Conservation (phyloP, 2,329 filamentous ascomycete genomes). For the Elsinoe ampelina region DNA sequence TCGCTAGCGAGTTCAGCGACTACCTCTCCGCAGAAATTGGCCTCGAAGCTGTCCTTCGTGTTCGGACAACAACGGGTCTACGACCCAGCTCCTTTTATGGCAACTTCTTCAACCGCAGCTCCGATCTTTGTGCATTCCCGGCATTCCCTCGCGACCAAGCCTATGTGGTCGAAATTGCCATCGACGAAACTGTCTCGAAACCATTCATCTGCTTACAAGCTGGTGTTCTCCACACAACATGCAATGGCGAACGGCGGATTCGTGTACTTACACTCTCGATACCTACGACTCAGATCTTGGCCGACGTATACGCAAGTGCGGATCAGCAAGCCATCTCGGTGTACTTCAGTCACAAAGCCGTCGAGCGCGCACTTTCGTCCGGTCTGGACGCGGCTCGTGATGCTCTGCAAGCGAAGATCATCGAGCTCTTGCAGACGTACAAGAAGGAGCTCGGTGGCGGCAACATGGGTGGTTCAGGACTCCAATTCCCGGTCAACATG, state of each 20-base stretch:
- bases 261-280: conserved; percentile 87
- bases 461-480: conserved; percentile 82
- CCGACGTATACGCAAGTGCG: conserved; percentile 87
- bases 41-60: conserved; percentile 87
- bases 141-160: conserved; percentile 95
- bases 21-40: conserved; percentile 96
- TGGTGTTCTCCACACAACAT: conserved; percentile 92
- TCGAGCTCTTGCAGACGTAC: conserved; percentile 89
- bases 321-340: conserved; percentile 89
- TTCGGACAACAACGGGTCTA: conserved; percentile 86
- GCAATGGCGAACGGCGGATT: conserved; percentile 92
- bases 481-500: conserved; percentile 91
- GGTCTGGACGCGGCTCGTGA: conserved; percentile 87
- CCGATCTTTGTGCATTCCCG: conserved; percentile 94
- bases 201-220: conserved; percentile 88
- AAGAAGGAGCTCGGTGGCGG: conserved; percentile 93
- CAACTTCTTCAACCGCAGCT: conserved; percentile 98
- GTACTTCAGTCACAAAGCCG: conserved; percentile 96
- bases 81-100: conserved; percentile 98
- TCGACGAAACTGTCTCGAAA: conserved; percentile 88
- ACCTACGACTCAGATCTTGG: conserved; percentile 82
- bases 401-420: conserved; percentile 79
- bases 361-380: conserved; percentile 76
- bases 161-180: conserved; percentile 96
- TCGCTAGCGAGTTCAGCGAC: conserved; percentile 92